Evolutionary conservation across 2,329 filamentous ascomycete genomes (phyloP).

Genomic region (Herpomyces periplanetae): DNA sequence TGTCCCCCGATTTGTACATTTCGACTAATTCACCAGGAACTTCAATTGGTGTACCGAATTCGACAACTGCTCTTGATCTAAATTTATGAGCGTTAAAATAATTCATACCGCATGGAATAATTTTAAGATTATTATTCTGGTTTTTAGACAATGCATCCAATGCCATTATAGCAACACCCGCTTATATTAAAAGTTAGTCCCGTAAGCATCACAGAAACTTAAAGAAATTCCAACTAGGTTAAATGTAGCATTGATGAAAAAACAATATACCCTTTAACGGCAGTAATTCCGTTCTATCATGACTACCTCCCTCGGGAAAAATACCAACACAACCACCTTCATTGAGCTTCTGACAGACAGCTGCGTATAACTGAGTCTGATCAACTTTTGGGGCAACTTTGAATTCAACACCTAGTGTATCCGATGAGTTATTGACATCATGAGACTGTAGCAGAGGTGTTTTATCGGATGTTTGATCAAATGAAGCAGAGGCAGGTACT

Average conservation of each 20-base stretch:
- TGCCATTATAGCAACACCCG: slow-evolving; percentile 90
- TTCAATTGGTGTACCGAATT: slow-evolving; percentile 66
- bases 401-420: slow-evolving; percentile 50
- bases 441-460: too few species aligned
- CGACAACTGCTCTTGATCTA: slow-evolving; percentile 66
- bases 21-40: slow-evolving; percentile 44
- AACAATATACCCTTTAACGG: slow-evolving; percentile 26
- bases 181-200: too few species aligned
- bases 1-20: slow-evolving; percentile 42
- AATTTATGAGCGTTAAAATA: slow-evolving; percentile 99
- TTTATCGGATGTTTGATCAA: too few species aligned
- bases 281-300: slow-evolving; percentile 62
- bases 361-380: slow-evolving; percentile 67
- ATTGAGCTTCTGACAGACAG: slow-evolving; percentile 48
- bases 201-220: too few species aligned
- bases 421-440: too few species aligned
- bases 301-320: slow-evolving; percentile 82
- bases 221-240: too few species aligned
- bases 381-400: slow-evolving; percentile 74
- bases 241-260: too few species aligned
- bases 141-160: slow-evolving; percentile 52
- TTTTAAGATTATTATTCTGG: slow-evolving; percentile 56
- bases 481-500: too few species aligned
- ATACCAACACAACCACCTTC: slow-evolving; percentile 69
- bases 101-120: slow-evolving; percentile 93